Evolutionary conservation across 1,139 yeast genomes (phyloP), one percentile per base, ranked within the genome.

Genomic region (Yamadazyma conglobata): DNA sequence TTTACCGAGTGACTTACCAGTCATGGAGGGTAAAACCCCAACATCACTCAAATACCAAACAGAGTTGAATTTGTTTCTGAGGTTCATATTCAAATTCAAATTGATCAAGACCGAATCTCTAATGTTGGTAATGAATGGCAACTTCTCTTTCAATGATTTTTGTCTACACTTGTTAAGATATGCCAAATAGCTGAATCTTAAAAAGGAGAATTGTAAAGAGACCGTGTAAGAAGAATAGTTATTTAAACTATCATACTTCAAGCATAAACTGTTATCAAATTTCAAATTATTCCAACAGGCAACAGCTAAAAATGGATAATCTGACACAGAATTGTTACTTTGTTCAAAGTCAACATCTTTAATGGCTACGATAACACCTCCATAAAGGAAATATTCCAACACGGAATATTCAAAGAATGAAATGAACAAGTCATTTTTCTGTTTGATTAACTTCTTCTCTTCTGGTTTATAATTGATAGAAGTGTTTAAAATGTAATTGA

Each of bases 21-120:
- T 54, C 62, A 60, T 60, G 11, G 60, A 45, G 10, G 70, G 70
- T 29, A 62, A 48, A 24, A 63, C 57, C 19, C 69, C 68, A 35
- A 64, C 50, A 43, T 64, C 70, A 46, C 58, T 54, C 36, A 64
- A 54, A 43, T 64, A 64, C 70, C 70, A 64, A 34, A 63, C 54
- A 24, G 38, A 31, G 34, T 50, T 46, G 25, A 43, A 43, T 17
- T 43, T 43, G 22, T 40, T 42, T 12, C 33, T 31, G 26, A 28
- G 38, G 22, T 35, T 32, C 21, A 45, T 38, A 28, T 37, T 42
- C 31, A 46, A 39, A 26, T 44, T 43, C 30, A 44, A 40, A 29
- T 42, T 43, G 21, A 42, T 41, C 20, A 44, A 38, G 15, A 43
- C 35, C 5, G 47, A 42, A 32, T 58, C 56, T 32, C 70, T 47